Evolutionary conservation across 805 yeast species (phyloP), one percentile per base, ranked within the genome.

Genomic region (Teunomyces lycoperdinae): DNA sequence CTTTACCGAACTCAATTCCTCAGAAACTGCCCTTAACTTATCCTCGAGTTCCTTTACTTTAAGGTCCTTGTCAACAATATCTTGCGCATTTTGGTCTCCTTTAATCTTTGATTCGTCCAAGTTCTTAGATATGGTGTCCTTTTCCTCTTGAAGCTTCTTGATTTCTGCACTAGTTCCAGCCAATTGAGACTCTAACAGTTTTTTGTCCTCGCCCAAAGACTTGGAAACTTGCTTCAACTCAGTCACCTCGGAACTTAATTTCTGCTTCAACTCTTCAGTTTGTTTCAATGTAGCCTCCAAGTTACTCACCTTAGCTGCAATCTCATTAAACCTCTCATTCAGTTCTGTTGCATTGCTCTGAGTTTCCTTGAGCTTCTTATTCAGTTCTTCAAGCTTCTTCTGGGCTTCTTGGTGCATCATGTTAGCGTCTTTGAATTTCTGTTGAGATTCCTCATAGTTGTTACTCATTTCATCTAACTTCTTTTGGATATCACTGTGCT

Each of bases 131-230:
- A 40, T 14, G 11, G 16, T n/a, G n/a, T 39, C 44, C 33, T 46
- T 43, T 9, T 35, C 32, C 9, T 13, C 9, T 34, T 45, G 42
- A 13, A 50, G 34, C 9, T 32, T 48, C 40, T 10, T 27, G 13
- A 27, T 34, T 13, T n/a, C 26, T 35, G 31, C 20, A 31, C 10
- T 31, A 32, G 48, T 28, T n/a, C 32, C 30, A 8, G 38, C 47
- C 43, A 5, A 45, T 31, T 34, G 38, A 29, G 43, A 20, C 33
- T 46, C 51, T 11, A 42, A 45, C 11, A 28, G 20, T 46, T 28
- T 31, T 16, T 33, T 13, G 31, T 29, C 28, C 28, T 36, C 8
- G 4, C 10, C n/a, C 11, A 17, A n/a, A 3, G 43, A 39, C 11
- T 42, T 27, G n/a, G 42, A 29, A 10, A 30, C 27, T 1, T 38